phyloP scores from a whole-genome alignment of 805 yeast species.

The Lipomyces anomalus region DNA sequence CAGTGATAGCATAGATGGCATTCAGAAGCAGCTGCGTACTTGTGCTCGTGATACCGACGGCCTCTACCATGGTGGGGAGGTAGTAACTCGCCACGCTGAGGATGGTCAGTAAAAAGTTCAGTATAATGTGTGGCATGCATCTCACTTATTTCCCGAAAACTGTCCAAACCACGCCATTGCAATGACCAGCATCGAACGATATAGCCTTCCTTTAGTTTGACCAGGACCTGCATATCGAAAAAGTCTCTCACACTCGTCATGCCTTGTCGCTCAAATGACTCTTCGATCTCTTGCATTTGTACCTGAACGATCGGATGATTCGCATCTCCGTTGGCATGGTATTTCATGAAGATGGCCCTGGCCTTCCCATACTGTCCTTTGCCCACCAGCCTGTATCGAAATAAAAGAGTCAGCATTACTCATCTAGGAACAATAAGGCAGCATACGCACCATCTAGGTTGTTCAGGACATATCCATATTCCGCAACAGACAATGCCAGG shows the following conservation, averaged over 20 bases:
- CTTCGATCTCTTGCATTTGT: constrained; percentile 24
- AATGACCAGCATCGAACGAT: constrained; percentile 37
- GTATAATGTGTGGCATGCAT: neutral
- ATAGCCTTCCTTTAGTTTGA: too few relatives aligned
- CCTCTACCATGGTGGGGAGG: constrained; percentile 44
- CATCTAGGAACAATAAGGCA: too few relatives aligned
- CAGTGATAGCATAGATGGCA: constrained; percentile 46
- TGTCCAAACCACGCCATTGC: constrained; percentile 40
- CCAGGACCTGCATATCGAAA: constrained; percentile 34
- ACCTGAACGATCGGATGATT: constrained; percentile 23
- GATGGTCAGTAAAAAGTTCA: neutral
- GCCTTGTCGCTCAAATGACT: neutral
- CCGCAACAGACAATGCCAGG: constrained; percentile 34
- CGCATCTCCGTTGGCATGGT: constrained; percentile 40
- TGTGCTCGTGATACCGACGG: constrained; percentile 50
- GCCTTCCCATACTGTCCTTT: constrained; percentile 43
- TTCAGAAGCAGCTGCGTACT: constrained; percentile 45
- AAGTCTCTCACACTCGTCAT: constrained; percentile 32
- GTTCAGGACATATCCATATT: constrained; percentile 43
- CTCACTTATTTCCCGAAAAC: constrained; percentile 40
- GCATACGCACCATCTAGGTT: constrained; percentile 48
- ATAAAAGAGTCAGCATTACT: too few relatives aligned
- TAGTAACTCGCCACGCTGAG: constrained; percentile 45
- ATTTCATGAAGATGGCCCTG: constrained; percentile 36
- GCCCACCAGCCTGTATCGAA: constrained; percentile 36